Evolutionary conservation across 2,329 filamentous ascomycete genomes (phyloP).

Genomic region (Fusarium sororula): DNA sequence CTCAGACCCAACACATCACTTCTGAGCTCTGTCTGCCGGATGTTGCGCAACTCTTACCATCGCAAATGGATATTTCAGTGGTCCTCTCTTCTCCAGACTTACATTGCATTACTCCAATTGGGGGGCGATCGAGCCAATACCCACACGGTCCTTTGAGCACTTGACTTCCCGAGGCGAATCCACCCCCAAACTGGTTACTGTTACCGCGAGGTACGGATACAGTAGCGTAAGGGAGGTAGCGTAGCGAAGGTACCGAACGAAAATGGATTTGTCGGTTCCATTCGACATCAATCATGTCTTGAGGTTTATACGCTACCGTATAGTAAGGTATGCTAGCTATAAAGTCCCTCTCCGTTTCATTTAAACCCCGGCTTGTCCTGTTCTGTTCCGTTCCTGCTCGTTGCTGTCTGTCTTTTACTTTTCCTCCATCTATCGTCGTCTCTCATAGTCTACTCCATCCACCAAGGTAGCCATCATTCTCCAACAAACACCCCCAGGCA

Average conservation of each 20-base stretch:
- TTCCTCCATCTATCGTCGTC: constrained; percentile 3
- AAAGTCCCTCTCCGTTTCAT: constrained; percentile 37
- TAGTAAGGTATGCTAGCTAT: constrained; percentile 12
- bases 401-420: constrained; percentile 3
- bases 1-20: not conserved
- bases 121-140: constrained; percentile 40
- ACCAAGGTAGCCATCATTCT: not conserved
- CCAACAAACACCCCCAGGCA: not conserved
- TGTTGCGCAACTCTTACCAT: constrained; percentile 8
- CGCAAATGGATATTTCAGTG: constrained; percentile 4
- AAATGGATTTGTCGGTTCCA: constrained; percentile 25
- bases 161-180: constrained; percentile 41
- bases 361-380: constrained; percentile 21
- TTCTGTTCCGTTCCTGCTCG: constrained; percentile 4
- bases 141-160: constrained; percentile 34
- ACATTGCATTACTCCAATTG: constrained; percentile 34
- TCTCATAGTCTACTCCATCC: not conserved
- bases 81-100: constrained; percentile 23
- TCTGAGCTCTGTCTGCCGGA: constrained; percentile 15
- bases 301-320: constrained; percentile 16
- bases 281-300: constrained; percentile 27
- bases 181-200: constrained; percentile 41
- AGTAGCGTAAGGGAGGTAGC: not conserved
- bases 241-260: constrained; percentile 1
- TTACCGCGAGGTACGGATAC: not conserved